Percentiles rank a stretch among this genome's conserved stretches.
These are phyloP conservation scores for Petunia hybrid DNA, from an alignment of 305 asterid genomes.

Conservation along the genomic window DNA sequence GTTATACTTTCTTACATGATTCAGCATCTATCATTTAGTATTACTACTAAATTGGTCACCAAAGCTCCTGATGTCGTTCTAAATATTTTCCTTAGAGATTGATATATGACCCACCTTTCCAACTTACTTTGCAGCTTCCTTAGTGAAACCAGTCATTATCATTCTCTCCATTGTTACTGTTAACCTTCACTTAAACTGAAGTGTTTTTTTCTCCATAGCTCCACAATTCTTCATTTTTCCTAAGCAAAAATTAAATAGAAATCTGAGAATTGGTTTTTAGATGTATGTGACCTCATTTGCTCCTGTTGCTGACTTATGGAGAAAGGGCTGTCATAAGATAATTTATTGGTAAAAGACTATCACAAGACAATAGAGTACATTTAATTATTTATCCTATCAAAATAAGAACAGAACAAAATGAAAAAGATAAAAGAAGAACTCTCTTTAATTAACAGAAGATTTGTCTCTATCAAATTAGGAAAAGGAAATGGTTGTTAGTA, in stretches of 20 bases:
- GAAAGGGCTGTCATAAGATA: not conserved
- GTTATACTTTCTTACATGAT: not conserved
- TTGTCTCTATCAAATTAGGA: slow-evolving; percentile 12
- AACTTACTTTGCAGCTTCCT: not conserved
- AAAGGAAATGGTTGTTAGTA: not conserved
- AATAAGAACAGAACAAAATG: no score
- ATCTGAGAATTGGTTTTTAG: not conserved
- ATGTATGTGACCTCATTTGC: not conserved
- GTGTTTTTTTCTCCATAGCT: not conserved
- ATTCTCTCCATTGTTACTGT: not conserved
- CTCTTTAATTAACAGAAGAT: not conserved
- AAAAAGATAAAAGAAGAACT: not conserved
- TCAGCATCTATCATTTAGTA: not conserved
- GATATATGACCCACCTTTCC: not conserved
- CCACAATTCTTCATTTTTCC: not conserved
- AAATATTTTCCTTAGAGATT: no score
- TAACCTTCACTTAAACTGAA: not conserved
- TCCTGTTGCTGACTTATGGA: not conserved
- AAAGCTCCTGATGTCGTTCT: not conserved
- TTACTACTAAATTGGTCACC: not conserved
- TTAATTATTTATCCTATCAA: no score
- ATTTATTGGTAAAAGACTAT: not conserved
- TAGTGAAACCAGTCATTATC: not conserved
- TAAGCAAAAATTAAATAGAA: not conserved
- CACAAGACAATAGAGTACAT: not conserved